Percentiles rank a stretch among this genome's conserved stretches.
Conservation (phyloP, 1,284 basidiomycete species). For the Tilletia caries region DNA sequence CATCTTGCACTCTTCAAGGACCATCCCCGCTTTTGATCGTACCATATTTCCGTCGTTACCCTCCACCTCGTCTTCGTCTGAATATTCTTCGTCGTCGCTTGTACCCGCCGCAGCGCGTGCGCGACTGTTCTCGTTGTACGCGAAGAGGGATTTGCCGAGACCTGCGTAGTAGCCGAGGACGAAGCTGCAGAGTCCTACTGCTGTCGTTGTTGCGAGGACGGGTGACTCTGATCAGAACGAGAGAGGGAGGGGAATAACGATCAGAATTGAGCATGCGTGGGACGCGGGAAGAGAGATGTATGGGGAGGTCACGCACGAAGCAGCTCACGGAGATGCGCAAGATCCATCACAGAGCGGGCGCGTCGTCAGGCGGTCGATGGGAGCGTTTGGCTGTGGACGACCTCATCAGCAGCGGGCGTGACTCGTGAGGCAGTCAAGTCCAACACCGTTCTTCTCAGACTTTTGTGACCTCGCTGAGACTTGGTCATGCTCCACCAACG, state of each 20-base stretch:
- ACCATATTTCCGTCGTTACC: slow-evolving; percentile 25
- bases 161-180: slow-evolving; percentile 43
- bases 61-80: slow-evolving; percentile 20
- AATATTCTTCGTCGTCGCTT: slow-evolving; percentile 16
- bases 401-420: too few relatives aligned
- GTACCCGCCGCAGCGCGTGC: background rate
- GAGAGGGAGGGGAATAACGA: background rate
- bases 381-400: too few relatives aligned
- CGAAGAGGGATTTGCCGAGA: slow-evolving; percentile 34
- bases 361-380: too few relatives aligned
- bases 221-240: background rate
- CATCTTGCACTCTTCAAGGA: slow-evolving; percentile 49
- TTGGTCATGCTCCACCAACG: too few relatives aligned
- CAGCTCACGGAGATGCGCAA: background rate
- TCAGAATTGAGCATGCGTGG: too few relatives aligned
- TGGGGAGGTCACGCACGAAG: background rate
- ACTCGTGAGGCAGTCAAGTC: too few relatives aligned
- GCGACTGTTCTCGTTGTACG: slow-evolving; percentile 29
- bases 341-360: background rate
- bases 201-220: slow-evolving; percentile 15
- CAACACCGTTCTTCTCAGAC: too few relatives aligned
- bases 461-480: too few relatives aligned
- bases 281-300: background rate
- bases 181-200: slow-evolving; percentile 34
- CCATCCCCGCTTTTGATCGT: slow-evolving; percentile 13